phyloP scores from a whole-genome alignment of 352 stramenopile genomes.

The Pythium angustatum region DNA sequence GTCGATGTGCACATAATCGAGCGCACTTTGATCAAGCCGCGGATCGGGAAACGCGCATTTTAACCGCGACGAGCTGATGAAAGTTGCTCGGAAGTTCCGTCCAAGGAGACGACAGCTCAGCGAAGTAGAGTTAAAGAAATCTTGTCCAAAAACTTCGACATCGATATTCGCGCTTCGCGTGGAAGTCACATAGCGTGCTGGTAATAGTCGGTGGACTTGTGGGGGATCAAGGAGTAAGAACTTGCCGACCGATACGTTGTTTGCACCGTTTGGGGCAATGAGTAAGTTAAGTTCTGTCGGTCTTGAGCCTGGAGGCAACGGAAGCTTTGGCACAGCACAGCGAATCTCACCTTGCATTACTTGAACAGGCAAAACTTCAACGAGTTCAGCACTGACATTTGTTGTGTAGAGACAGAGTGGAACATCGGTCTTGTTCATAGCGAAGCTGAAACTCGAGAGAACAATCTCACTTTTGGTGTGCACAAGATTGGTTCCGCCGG shows the following conservation, averaged over 20 bases:
- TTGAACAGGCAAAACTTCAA: not conserved
- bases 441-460: constrained; percentile 6
- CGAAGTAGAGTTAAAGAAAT: constrained; percentile 19
- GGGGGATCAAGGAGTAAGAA: constrained; percentile 13
- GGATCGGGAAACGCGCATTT: constrained; percentile 9
- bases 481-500: not conserved
- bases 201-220: constrained; percentile 14
- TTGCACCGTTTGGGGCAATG: constrained; percentile 20
- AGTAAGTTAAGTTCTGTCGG: not conserved
- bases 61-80: constrained; percentile 18
- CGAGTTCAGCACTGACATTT: not conserved
- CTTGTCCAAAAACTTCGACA: constrained; percentile 17
- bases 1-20: not conserved
- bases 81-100: not conserved
- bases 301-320: not conserved
- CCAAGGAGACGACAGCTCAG: constrained; percentile 8
- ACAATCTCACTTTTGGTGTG: constrained; percentile 11
- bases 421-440: not conserved
- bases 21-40: not conserved
- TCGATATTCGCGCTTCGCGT: not conserved
- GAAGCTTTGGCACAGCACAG: constrained; percentile 11
- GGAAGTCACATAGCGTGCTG: not conserved
- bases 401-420: constrained; percentile 3
- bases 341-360: constrained; percentile 6
- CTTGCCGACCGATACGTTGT: constrained; percentile 12